Evolutionary conservation across 139 green algal species (phyloP).

Genomic region (Chlorella sp.): DNA sequence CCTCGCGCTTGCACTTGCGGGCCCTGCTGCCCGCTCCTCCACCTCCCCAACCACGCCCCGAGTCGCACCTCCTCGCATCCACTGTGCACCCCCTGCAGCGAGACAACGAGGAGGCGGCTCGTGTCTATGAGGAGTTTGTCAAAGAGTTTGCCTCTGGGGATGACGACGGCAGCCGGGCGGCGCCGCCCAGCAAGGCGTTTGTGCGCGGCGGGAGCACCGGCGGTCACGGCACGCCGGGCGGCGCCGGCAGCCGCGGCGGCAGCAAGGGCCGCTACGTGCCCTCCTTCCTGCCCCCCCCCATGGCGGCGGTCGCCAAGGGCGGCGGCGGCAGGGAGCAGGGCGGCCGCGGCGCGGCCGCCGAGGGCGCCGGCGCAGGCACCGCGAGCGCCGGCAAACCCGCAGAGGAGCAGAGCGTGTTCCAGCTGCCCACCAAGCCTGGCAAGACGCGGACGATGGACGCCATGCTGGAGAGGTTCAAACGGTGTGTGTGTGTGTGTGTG

Average conservation of each 20-base stretch:
- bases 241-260: background rate
- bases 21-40: too few species aligned
- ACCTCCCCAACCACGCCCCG: too few species aligned
- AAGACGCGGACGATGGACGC: conserved; percentile 88
- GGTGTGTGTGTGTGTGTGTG: conserved; percentile 54
- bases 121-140: conserved; percentile 93
- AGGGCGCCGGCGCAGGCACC: background rate
- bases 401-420: conserved; percentile 33
- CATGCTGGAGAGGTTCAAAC: conserved; percentile 90
- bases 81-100: conserved; percentile 57
- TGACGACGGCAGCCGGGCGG: conserved; percentile 34
- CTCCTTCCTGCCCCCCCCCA: conserved; percentile 68
- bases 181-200: conserved; percentile 44
- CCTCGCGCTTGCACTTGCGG: too few species aligned
- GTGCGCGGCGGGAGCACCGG: conserved; percentile 63
- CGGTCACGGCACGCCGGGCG: background rate
- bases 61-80: too few species aligned
- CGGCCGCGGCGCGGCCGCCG: background rate
- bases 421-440: conserved; percentile 27
- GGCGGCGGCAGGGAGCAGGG: background rate
- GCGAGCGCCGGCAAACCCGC: background rate
- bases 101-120: conserved; percentile 81
- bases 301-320: conserved; percentile 44
- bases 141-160: conserved; percentile 79
- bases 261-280: conserved; percentile 67